phyloP scores from a whole-genome alignment of 176 grass and related monocot species.

The Lolium multiflorum region DNA sequence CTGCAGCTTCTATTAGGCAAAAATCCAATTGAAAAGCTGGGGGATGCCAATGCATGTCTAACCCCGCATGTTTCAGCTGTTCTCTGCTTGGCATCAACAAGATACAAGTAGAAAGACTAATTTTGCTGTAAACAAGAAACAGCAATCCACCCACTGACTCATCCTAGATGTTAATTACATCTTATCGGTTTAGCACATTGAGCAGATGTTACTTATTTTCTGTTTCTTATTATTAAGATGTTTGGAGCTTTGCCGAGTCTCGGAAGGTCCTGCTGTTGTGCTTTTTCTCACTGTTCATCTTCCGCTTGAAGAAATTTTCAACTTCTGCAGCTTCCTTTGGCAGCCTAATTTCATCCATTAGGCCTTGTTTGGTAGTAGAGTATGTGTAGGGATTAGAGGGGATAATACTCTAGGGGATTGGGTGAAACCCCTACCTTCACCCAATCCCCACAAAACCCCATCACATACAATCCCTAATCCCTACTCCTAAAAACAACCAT shows the following conservation, averaged over 20 bases:
- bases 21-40: neutral
- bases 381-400: no score
- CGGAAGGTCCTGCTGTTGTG: neutral
- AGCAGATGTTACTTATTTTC: neutral
- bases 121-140: neutral
- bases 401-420: no score
- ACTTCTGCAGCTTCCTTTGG: neutral
- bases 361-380: no score
- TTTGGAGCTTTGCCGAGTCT: neutral
- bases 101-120: neutral
- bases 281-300: neutral
- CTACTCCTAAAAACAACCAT: no score
- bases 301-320: neutral
- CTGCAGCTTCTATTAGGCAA: neutral
- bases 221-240: neutral
- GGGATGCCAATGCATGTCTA: constrained; percentile 1
- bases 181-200: neutral
- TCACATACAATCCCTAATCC: no score
- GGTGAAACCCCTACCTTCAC: no score
- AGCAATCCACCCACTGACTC: neutral
- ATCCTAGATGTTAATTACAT: neutral
- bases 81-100: constrained; percentile 1
- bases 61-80: neutral
- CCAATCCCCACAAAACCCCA: no score
- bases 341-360: constrained; percentile 10